These are phyloP conservation scores for Pachysolen tannophilus DNA, from an alignment of 805 yeast genomes.

Conservation along the genomic window DNA sequence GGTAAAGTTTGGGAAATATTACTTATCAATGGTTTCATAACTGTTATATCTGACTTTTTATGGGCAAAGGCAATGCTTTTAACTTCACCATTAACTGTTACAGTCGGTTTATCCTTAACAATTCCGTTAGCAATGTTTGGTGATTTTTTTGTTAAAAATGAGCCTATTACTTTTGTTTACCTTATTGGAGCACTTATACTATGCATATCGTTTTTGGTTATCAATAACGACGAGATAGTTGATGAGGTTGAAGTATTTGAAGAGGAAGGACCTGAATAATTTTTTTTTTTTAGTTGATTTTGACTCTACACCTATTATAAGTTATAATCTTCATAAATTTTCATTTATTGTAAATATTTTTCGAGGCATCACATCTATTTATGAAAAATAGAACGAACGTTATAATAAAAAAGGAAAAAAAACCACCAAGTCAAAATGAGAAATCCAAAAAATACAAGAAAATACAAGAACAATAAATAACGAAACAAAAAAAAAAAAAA, in stretches of 20 bases:
- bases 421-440: no score
- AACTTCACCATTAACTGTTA: slow-evolving; percentile 91
- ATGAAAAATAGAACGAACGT: no score
- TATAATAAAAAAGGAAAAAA: no score
- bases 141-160: slow-evolving; percentile 67
- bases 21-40: slow-evolving; percentile 59
- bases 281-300: not conserved
- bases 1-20: slow-evolving; percentile 45
- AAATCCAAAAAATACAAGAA: no score
- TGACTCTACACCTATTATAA: no score
- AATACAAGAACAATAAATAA: no score
- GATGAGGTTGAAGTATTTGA: slow-evolving; percentile 27
- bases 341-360: no score
- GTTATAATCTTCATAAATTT: no score
- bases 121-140: slow-evolving; percentile 94
- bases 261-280: slow-evolving; percentile 1
- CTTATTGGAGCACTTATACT: slow-evolving; percentile 76
- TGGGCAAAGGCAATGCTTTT: slow-evolving; percentile 95
- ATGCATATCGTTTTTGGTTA: slow-evolving; percentile 72
- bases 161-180: slow-evolving; percentile 53
- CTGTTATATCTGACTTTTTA: slow-evolving; percentile 82
- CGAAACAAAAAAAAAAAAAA: no score
- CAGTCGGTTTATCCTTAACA: slow-evolving; percentile 88
- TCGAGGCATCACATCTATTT: no score
- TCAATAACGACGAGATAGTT: slow-evolving; percentile 70